phyloP scores from a whole-genome alignment of 345 rosid species.

The Durio zibethinus region DNA sequence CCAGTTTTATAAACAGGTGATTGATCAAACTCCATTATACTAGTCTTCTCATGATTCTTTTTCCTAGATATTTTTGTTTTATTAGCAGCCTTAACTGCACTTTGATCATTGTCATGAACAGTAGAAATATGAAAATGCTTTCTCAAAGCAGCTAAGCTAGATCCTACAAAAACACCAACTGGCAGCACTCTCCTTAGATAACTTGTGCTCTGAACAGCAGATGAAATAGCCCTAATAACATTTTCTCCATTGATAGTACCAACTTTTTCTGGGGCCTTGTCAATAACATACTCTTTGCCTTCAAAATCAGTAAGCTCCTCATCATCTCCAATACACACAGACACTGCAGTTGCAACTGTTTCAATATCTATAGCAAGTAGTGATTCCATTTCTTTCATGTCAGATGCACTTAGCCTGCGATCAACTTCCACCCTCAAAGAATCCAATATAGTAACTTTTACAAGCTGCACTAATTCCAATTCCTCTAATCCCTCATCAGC shows the following conservation, averaged over 20 bases:
- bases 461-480: constrained; percentile 51
- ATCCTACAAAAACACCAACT: constrained; percentile 76
- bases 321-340: constrained; percentile 44
- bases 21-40: constrained; percentile 15
- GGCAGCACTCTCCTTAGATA: constrained; percentile 73
- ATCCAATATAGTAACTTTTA: constrained; percentile 56
- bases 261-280: constrained; percentile 38
- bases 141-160: constrained; percentile 87
- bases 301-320: constrained; percentile 34
- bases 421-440: constrained; percentile 70
- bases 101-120: constrained; percentile 28
- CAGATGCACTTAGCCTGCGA: constrained; percentile 58
- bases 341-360: constrained; percentile 62
- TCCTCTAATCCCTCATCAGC: constrained; percentile 35
- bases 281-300: constrained; percentile 25
- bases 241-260: constrained; percentile 58
- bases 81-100: constrained; percentile 18
- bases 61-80: constrained; percentile 20
- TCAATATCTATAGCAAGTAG: constrained; percentile 60
- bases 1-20: constrained; percentile 12
- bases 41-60: constrained; percentile 14
- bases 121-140: constrained; percentile 57
- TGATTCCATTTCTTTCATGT: constrained; percentile 51
- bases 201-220: constrained; percentile 58
- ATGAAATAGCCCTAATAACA: constrained; percentile 62